These are phyloP conservation scores for Penicillium sp. DNA, from an alignment of 2,329 filamentous ascomycete genomes.

Conservation along the genomic window DNA sequence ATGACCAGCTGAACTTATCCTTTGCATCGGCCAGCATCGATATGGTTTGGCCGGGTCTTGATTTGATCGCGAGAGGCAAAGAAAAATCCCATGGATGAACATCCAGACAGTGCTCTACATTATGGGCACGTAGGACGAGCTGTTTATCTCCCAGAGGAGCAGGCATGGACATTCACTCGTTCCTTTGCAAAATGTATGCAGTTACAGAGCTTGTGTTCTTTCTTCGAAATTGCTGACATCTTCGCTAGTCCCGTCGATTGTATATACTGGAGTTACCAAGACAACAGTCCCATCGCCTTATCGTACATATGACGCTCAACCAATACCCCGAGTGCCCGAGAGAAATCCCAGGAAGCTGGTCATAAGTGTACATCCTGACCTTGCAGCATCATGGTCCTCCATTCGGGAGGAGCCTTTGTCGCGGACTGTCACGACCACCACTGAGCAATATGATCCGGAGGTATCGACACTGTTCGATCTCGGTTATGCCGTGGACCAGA, in stretches of 20 bases:
- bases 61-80: constrained; percentile 30
- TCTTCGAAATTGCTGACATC: not conserved
- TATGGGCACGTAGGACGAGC: constrained; percentile 57
- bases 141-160: constrained; percentile 48
- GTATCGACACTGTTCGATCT: constrained; percentile 47
- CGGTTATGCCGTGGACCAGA: constrained; percentile 45
- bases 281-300: constrained; percentile 26
- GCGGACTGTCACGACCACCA: constrained; percentile 28
- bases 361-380: constrained; percentile 33
- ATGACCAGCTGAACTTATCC: not conserved
- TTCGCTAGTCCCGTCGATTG: constrained; percentile 24
- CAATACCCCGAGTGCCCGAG: constrained; percentile 7
- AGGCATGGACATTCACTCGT: constrained; percentile 50
- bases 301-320: constrained; percentile 10
- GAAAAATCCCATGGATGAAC: constrained; percentile 57
- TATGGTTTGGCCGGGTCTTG: constrained; percentile 29
- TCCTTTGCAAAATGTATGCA: constrained; percentile 30
- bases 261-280: constrained; percentile 33
- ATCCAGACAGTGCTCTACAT: constrained; percentile 47
- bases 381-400: constrained; percentile 35
- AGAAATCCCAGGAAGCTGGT: constrained; percentile 25
- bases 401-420: constrained; percentile 33
- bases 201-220: not conserved
- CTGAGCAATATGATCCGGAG: constrained; percentile 34
- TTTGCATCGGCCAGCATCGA: constrained; percentile 18